phyloP scores from a whole-genome alignment of 2,329 filamentous ascomycete genomes.

The Fusarium sp. region DNA sequence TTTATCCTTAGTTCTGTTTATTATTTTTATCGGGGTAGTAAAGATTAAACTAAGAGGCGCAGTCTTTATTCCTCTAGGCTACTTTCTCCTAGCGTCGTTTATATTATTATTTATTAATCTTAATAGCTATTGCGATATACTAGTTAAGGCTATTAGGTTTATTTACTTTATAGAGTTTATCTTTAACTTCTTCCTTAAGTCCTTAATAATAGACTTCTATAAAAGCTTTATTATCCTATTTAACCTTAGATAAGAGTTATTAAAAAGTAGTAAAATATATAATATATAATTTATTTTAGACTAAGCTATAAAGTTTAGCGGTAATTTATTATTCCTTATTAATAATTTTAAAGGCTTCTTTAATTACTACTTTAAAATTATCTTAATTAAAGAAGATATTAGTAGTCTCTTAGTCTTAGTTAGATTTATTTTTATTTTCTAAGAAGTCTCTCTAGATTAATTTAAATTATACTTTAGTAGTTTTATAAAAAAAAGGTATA shows the following conservation, averaged over 20 bases:
- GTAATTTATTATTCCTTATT: neutral
- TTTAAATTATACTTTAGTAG: neutral
- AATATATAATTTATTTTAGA: neutral
- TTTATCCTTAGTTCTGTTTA: no score
- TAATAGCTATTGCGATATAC: no score
- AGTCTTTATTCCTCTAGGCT: no score
- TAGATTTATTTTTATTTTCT: neutral
- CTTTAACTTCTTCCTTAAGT: no score
- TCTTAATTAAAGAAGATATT: neutral
- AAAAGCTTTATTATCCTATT: no score
- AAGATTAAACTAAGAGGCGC: no score
- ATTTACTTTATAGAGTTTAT: no score
- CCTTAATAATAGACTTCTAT: neutral
- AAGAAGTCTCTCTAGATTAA: neutral
- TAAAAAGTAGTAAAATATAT: neutral
- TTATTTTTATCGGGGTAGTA: no score
- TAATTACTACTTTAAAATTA: neutral
- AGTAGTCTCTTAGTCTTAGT: neutral
- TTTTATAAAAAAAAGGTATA: neutral
- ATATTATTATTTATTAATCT: no score
- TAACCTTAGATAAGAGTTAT: neutral
- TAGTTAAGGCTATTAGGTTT: no score
- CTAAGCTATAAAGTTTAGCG: neutral
- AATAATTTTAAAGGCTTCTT: neutral
- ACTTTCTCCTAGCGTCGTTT: no score